Evolutionary conservation across 1,284 basidiomycete genomes (phyloP).

Genomic region (Psilocybe mexicana): DNA sequence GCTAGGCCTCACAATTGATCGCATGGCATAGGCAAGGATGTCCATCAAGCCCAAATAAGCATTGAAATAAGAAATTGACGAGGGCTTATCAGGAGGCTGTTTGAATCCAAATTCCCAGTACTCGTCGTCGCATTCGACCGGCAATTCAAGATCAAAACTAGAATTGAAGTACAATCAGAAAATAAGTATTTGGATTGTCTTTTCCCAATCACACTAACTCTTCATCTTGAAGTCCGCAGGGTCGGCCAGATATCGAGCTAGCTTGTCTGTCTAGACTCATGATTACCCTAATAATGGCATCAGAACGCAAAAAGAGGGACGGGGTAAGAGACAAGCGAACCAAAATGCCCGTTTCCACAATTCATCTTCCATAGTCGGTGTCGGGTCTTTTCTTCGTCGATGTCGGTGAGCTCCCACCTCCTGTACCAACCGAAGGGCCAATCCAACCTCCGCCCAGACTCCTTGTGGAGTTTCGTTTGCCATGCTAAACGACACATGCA

Average conservation of each 20-base stretch:
- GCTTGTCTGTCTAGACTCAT: slow-evolving; percentile 48
- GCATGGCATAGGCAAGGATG: slow-evolving; percentile 62
- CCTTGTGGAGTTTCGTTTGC: slow-evolving; percentile 45
- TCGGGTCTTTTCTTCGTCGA: slow-evolving; percentile 30
- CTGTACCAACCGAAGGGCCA: slow-evolving; percentile 56
- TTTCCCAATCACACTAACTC: slow-evolving; percentile 1
- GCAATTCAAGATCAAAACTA: slow-evolving; percentile 67
- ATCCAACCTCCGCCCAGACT: slow-evolving; percentile 58
- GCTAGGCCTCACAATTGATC: slow-evolving; percentile 52
- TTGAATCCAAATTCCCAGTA: slow-evolving; percentile 59
- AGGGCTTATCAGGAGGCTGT: slow-evolving; percentile 55
- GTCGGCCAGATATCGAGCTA: slow-evolving; percentile 45
- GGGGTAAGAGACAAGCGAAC: slow-evolving; percentile 24
- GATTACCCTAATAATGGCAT: slow-evolving; percentile 39
- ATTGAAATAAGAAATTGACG: slow-evolving; percentile 56
- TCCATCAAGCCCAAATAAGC: slow-evolving; percentile 59
- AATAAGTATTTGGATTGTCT: neutral
- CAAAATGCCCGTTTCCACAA: slow-evolving; percentile 74
- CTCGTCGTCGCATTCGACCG: slow-evolving; percentile 72
- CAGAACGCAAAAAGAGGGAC: neutral
- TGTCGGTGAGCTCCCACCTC: slow-evolving; percentile 55
- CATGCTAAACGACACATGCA: slow-evolving; percentile 34
- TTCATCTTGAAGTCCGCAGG: slow-evolving; percentile 37
- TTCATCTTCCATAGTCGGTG: slow-evolving; percentile 51
- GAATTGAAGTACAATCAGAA: neutral